Evolutionary conservation across 352 stramenopile genomes (phyloP), one percentile per base, ranked within the genome.

Genomic region (Peronospora farinosa): DNA sequence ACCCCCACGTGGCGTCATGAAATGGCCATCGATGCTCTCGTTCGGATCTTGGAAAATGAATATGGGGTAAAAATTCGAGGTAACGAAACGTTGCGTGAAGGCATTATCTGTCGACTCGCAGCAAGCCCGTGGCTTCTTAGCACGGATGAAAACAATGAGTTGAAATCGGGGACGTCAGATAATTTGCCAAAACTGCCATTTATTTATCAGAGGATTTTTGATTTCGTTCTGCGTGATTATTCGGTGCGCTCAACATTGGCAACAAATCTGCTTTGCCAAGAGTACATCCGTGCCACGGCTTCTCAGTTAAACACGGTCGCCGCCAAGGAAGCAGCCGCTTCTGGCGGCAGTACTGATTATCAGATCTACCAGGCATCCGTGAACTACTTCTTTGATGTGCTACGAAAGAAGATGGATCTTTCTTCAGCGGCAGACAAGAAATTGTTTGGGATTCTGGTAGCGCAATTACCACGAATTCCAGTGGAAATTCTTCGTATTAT

Each of bases 1-100:
- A 71, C 63, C 13, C 19, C 53, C 2, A 63, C 58, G 0, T 92
- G 80, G 80, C 84, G 71, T 45, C 74, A 75, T 15, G 78, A 89
- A 61, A 88, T 92, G 78, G 76, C 80, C 13, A 57, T 76, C 7
- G 69, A 76, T 32, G 76, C 77, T 5, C 60, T 92, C 13, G 46
- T 65, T 43, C 78, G 80, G 16, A 87, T 92, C 32, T 69, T 92
- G 19, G 69, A 80, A 52, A 88, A 86, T 49, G 77, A 89, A 36
- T 85, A 86, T 28, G 80, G 80, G 36, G 72, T 76, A 8, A 72
- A 72, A 15, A 79, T 86, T 54, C 69, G 74, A 47, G 78, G 78
- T 4, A 68, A 89, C 21, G 74, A 84, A 46, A 32, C 51, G 17
- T 59, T 88, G 35, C 78, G 80, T 13, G 78, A 89, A 61, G 53